These are phyloP conservation scores for Lathyrus oleraceus DNA, from an alignment of 306 rosid genomes.

Conservation along the genomic window DNA sequence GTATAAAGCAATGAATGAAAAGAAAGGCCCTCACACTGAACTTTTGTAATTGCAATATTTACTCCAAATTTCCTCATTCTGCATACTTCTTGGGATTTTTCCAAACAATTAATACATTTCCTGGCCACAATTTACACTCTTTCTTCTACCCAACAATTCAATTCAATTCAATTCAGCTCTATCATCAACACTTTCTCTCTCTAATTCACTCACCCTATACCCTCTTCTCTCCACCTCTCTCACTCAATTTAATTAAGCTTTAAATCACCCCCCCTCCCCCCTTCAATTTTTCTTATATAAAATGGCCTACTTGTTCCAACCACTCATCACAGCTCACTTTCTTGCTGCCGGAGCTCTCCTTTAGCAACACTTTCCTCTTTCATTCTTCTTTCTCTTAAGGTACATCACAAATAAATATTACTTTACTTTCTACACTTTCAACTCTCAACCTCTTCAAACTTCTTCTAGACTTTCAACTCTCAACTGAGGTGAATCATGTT, in stretches of 20 bases:
- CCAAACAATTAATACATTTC: conserved; percentile 75
- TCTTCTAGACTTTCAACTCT: neutral
- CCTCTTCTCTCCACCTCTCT: conserved; percentile 58
- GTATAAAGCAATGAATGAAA: conserved; percentile 66
- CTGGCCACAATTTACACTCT: conserved; percentile 78
- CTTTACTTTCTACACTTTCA: neutral
- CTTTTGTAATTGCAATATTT: conserved; percentile 61
- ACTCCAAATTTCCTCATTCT: conserved; percentile 78
- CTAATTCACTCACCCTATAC: conserved; percentile 40
- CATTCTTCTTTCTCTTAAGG: conserved; percentile 18
- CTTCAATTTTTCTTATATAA: conserved; percentile 53
- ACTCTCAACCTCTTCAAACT: neutral
- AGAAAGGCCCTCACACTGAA: conserved; percentile 54
- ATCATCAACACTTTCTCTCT: conserved; percentile 30
- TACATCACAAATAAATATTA: conserved; percentile 7
- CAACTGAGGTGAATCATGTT: neutral
- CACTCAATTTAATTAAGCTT: conserved; percentile 66
- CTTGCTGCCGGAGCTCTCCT: conserved; percentile 1
- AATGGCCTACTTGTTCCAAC: conserved; percentile 48
- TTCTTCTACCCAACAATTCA: conserved; percentile 73
- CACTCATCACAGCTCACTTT: conserved; percentile 35
- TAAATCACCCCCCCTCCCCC: conserved; percentile 57
- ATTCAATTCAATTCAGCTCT: conserved; percentile 46
- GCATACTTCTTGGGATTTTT: conserved; percentile 68
- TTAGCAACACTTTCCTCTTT: conserved; percentile 18